Conservation (phyloP, 2,329 filamentous ascomycete species). For the Apiospora hydei region DNA sequence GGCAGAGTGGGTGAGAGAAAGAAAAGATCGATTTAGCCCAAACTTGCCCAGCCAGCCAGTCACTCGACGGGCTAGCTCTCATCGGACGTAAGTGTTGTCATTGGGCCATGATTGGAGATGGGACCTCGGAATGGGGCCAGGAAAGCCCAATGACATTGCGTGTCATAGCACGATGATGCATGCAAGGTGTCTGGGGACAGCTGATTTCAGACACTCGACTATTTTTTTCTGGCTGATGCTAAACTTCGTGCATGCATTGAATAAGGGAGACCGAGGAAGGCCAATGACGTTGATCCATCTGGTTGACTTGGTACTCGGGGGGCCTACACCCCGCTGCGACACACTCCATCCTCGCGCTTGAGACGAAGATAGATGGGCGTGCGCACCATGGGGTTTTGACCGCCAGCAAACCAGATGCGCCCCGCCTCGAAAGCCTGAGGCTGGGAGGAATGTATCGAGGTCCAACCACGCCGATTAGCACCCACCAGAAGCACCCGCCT, state of each 20-base stretch:
- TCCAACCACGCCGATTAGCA: not conserved
- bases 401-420: not conserved
- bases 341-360: not conserved
- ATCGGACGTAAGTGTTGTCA: not conserved
- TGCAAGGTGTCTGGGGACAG: not conserved
- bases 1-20: not conserved
- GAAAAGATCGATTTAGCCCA: slow-evolving; percentile 12
- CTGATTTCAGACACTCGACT: not conserved
- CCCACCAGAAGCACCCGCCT: too few relatives aligned
- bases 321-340: not conserved
- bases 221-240: not conserved
- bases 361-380: not conserved
- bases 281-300: slow-evolving; percentile 1
- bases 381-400: not conserved
- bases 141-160: slow-evolving; percentile 18
- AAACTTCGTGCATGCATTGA: not conserved
- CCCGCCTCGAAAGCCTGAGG: slow-evolving; percentile 15
- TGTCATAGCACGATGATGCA: slow-evolving; percentile 19
- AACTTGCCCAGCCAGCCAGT: not conserved
- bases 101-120: not conserved
- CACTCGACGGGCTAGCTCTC: not conserved
- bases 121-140: not conserved
- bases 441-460: slow-evolving; percentile 17
- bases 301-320: not conserved
- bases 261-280: not conserved